Evolutionary conservation across 352 stramenopile genomes (phyloP).

Genomic region (Globisporangium carolinianum): DNA sequence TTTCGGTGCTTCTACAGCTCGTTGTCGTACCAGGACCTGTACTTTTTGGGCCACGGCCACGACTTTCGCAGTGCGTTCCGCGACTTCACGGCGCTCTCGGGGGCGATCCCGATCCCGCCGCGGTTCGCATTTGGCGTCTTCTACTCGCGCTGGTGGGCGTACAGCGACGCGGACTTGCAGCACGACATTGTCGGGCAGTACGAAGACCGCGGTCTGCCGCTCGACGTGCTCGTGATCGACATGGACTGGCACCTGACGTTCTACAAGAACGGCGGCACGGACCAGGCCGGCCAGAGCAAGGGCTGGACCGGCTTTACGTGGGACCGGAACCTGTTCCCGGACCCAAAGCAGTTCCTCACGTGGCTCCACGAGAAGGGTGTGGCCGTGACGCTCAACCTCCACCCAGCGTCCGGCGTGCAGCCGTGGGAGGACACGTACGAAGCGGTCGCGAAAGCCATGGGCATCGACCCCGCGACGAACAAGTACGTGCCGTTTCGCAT

Average conservation of each 20-base stretch:
- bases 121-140: constrained; percentile 31
- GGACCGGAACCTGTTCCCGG: constrained; percentile 38
- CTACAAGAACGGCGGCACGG: constrained; percentile 24
- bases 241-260: constrained; percentile 59
- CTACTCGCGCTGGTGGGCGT: constrained; percentile 49
- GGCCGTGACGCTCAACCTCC: constrained; percentile 33
- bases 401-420: constrained; percentile 41
- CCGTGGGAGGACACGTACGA: constrained; percentile 31
- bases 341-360: constrained; percentile 23
- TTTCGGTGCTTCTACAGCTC: constrained; percentile 28
- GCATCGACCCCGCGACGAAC: constrained; percentile 21
- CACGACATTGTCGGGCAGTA: constrained; percentile 27
- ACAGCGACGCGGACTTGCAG: constrained; percentile 29
- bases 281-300: constrained; percentile 23
- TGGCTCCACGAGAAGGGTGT: constrained; percentile 27
- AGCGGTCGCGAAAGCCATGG: constrained; percentile 20
- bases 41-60: constrained; percentile 41
- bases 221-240: constrained; percentile 51
- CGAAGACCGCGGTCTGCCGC: constrained; percentile 18
- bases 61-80: constrained; percentile 28
- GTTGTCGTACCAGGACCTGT: constrained; percentile 31
- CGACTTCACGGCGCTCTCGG: constrained; percentile 30
- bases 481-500: constrained; percentile 33
- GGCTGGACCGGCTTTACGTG: constrained; percentile 45
- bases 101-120: constrained; percentile 26